These are phyloP conservation scores for rapeseed (Brassica napus) DNA, from an alignment of 345 rosid species.

Conservation along the genomic window Da-Ae NC_063436.1:5279001-5279500, in stretches of 20 bases:
- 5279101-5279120: slow-evolving; percentile 47
- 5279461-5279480: neutral
- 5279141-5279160: slow-evolving; percentile 41
- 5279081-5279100: slow-evolving; percentile 40
- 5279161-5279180: slow-evolving; percentile 40
- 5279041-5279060: slow-evolving; percentile 43
- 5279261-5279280: slow-evolving; percentile 41
- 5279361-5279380: neutral
- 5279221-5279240: slow-evolving; percentile 44
- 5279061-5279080: slow-evolving; percentile 44
- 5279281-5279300: slow-evolving; percentile 32
- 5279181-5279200: slow-evolving; percentile 43
- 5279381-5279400: neutral
- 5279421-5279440: neutral
- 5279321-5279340: slow-evolving; percentile 30
- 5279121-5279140: slow-evolving; percentile 35
- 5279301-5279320: slow-evolving; percentile 30
- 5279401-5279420: neutral
- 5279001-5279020: slow-evolving; percentile 34
- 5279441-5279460: neutral
- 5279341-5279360: slow-evolving; percentile 31
- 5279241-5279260: slow-evolving; percentile 36
- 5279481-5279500: neutral
- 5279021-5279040: slow-evolving; percentile 40
- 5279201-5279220: slow-evolving; percentile 31